These are phyloP conservation scores for Mycena polygramma DNA, from an alignment of 768 basidiomycete genomes.

Conservation along the genomic window DNA sequence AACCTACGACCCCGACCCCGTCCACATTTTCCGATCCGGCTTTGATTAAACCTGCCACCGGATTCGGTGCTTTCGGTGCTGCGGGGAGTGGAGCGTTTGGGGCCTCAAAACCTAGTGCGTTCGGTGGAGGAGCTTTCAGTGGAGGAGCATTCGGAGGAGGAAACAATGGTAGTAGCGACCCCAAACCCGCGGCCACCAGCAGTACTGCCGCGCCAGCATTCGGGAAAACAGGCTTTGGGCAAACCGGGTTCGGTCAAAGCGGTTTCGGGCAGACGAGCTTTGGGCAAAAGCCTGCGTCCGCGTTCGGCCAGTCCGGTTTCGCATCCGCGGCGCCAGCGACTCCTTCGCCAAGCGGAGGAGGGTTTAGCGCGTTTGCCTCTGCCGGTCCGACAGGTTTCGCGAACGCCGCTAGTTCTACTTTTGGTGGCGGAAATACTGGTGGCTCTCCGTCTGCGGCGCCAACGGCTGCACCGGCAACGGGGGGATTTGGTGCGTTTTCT, in stretches of 20 bases:
- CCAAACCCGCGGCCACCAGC: slow-evolving; percentile 15
- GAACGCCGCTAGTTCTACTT: slow-evolving; percentile 31
- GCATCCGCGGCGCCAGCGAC: slow-evolving; percentile 31
- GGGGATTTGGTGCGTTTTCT: slow-evolving; percentile 44
- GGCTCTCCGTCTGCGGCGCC: background rate
- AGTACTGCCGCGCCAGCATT: slow-evolving; percentile 33
- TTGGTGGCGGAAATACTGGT: background rate
- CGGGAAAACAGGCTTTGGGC: slow-evolving; percentile 40
- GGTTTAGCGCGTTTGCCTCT: slow-evolving; percentile 53
- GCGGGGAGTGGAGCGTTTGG: slow-evolving; percentile 47
- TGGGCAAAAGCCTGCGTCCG: slow-evolving; percentile 44
- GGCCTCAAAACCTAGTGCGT: slow-evolving; percentile 44
- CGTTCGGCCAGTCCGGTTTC: slow-evolving; percentile 42
- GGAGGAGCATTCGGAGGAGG: slow-evolving; percentile 26
- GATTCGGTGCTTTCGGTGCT: slow-evolving; percentile 43
- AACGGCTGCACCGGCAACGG: slow-evolving; percentile 20
- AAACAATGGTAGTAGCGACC: slow-evolving; percentile 6
- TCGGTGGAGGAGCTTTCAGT: slow-evolving; percentile 52
- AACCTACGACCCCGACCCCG: slow-evolving; percentile 29
- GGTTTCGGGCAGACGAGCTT: slow-evolving; percentile 50
- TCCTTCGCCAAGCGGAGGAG: slow-evolving; percentile 41
- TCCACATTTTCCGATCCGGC: slow-evolving; percentile 29
- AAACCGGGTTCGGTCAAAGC: slow-evolving; percentile 46
- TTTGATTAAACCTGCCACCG: slow-evolving; percentile 37
- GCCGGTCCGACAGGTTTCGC: slow-evolving; percentile 36